Conservation (phyloP, 257 asterid genomes). For the Catharanthus roseus region DNA sequence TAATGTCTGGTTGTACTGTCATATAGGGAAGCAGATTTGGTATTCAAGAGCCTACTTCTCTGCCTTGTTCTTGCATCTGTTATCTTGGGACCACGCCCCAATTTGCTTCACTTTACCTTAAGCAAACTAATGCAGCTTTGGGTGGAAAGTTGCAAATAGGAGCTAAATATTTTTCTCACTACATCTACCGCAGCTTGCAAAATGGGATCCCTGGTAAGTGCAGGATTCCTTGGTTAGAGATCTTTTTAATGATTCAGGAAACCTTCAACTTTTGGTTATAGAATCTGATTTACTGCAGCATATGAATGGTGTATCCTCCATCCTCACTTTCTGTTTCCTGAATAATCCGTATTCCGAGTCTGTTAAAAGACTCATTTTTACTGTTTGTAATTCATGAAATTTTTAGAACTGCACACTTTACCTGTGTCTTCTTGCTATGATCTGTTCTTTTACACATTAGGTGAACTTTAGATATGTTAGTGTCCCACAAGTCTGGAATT, state of each 20-base stretch:
- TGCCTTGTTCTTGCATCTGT: slow-evolving; percentile 9
- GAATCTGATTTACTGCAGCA: not conserved
- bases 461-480: not conserved
- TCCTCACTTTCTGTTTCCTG: not conserved
- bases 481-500: not conserved
- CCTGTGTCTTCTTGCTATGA: not conserved
- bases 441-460: not conserved
- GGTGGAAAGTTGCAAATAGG: slow-evolving; percentile 12
- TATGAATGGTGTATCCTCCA: too few species aligned
- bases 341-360: too few species aligned
- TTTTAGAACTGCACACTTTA: not conserved
- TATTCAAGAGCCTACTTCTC: not conserved
- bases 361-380: not conserved
- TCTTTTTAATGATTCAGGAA: not conserved
- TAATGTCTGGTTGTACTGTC: not conserved
- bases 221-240: slow-evolving; percentile 2
- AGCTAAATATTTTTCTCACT: slow-evolving; percentile 10
- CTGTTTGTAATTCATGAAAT: not conserved
- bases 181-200: slow-evolving; percentile 26
- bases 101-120: slow-evolving; percentile 1
- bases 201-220: slow-evolving; percentile 26
- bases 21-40: slow-evolving; percentile 8
- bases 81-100: not conserved
- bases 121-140: slow-evolving; percentile 18
- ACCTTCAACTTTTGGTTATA: not conserved